These are phyloP conservation scores for Lactarius quietus DNA, from an alignment of 768 basidiomycete species.

Conservation along the genomic window DNA sequence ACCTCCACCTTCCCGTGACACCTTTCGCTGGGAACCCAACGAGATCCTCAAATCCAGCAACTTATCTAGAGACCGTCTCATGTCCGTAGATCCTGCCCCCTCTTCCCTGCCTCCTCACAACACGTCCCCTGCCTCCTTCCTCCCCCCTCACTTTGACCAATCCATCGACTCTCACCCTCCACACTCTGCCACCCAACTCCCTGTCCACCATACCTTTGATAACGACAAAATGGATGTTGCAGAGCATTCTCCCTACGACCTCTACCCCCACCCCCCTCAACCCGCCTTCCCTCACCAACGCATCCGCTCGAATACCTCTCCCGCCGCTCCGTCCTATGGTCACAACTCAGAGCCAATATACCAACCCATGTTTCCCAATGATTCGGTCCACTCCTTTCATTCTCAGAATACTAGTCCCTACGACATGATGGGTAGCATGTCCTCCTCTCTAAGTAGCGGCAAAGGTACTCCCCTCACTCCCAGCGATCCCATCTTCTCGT, in stretches of 20 bases:
- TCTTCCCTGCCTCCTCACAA: constrained; percentile 38
- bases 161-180: constrained; percentile 35
- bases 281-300: constrained; percentile 51
- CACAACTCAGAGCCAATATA: constrained; percentile 58
- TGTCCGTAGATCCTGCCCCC: constrained; percentile 42
- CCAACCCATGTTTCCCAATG: constrained; percentile 54
- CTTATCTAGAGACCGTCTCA: constrained; percentile 41
- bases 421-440: constrained; percentile 59
- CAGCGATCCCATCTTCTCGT: constrained; percentile 59
- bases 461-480: constrained; percentile 77
- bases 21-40: constrained; percentile 41
- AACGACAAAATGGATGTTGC: constrained; percentile 51
- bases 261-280: constrained; percentile 48
- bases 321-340: constrained; percentile 53
- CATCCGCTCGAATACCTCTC: constrained; percentile 70
- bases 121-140: constrained; percentile 51
- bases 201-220: constrained; percentile 43
- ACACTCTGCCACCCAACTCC: constrained; percentile 33
- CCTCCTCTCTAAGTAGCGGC: constrained; percentile 62
- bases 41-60: constrained; percentile 44
- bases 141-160: constrained; percentile 43
- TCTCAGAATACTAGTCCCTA: constrained; percentile 52
- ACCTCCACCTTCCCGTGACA: constrained; percentile 38
- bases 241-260: constrained; percentile 60
- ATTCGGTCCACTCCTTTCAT: constrained; percentile 56